Percentiles rank a stretch among this genome's conserved stretches.
Conservation (phyloP, 768 basidiomycete species). For the Jaapia argillacea region DNA sequence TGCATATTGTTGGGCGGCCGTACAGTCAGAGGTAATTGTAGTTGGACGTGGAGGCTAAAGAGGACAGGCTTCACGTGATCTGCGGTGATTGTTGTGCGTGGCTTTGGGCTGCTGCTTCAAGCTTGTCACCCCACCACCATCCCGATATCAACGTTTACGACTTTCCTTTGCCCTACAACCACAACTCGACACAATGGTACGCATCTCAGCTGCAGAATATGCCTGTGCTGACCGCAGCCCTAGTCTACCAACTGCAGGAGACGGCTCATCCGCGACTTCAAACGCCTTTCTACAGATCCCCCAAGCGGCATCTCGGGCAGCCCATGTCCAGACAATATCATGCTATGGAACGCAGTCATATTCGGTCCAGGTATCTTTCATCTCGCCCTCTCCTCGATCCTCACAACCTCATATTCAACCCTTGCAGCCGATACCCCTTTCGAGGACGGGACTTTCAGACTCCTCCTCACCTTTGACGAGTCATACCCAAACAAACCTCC, state of each 20-base stretch:
- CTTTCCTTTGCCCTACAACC: no score
- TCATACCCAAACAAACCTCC: constrained; percentile 99
- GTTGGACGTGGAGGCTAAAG: not conserved
- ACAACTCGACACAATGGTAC: not conserved
- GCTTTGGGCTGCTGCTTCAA: no score
- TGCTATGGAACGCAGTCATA: constrained; percentile 99
- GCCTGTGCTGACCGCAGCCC: no score
- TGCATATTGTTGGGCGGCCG: constrained; percentile 37
- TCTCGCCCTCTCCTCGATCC: not conserved
- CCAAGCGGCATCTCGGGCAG: constrained; percentile 95
- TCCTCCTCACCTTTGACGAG: constrained; percentile 91
- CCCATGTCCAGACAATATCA: constrained; percentile 96
- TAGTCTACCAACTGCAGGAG: constrained; percentile 92
- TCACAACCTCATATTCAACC: no score
- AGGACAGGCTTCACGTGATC: not conserved
- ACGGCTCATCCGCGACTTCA: constrained; percentile 97
- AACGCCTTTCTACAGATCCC: constrained; percentile 87
- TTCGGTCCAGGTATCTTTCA: constrained; percentile 82
- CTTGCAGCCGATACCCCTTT: constrained; percentile 90
- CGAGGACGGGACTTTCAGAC: constrained; percentile 98
- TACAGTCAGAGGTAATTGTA: not conserved
- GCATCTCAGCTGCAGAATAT: no score
- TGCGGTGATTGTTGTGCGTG: no score
- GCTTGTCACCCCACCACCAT: no score
- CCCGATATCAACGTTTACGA: no score